Percentiles rank a stretch among this genome's conserved stretches.
Evolutionary conservation across 305 asterid genomes (phyloP).

Genomic region (Euphrasia arctica): DNA sequence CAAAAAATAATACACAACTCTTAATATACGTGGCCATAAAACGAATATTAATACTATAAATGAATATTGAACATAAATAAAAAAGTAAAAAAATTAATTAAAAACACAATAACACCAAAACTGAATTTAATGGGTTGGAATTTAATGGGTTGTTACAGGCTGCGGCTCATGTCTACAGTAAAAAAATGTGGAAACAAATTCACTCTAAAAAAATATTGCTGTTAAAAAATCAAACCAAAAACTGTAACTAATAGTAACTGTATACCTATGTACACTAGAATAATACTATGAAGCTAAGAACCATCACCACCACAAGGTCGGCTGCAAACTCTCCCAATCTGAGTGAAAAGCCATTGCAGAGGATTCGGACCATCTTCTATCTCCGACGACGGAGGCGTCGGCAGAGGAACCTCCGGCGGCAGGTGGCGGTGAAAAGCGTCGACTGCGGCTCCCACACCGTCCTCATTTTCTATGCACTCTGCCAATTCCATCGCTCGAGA

Average conservation of each 20-base stretch:
- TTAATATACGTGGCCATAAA: too few species aligned
- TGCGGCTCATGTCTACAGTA: constrained; percentile 7
- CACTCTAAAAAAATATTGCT: constrained; percentile 10
- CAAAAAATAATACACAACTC: too few species aligned
- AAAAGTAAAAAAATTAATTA: neutral
- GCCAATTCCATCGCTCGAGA: constrained; percentile 75
- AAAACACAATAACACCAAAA: neutral
- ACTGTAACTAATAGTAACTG: neutral
- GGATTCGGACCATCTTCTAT: constrained; percentile 51
- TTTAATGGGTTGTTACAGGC: constrained; percentile 6
- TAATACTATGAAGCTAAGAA: constrained; percentile 29
- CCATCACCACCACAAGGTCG: constrained; percentile 42
- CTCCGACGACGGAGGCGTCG: constrained; percentile 36
- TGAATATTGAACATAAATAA: neutral
- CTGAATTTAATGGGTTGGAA: neutral
- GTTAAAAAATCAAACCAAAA: constrained; percentile 23
- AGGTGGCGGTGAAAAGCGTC: constrained; percentile 87
- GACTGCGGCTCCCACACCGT: constrained; percentile 91
- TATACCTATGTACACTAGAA: constrained; percentile 25
- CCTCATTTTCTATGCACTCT: constrained; percentile 58
- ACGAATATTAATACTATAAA: too few species aligned
- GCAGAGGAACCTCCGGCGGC: constrained; percentile 66
- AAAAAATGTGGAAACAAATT: neutral
- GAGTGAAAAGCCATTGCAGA: constrained; percentile 76
- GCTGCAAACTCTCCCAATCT: constrained; percentile 71